Conservation (phyloP, 2,329 filamentous ascomycete genomes). For the Sphaerulina musiva region DNA sequence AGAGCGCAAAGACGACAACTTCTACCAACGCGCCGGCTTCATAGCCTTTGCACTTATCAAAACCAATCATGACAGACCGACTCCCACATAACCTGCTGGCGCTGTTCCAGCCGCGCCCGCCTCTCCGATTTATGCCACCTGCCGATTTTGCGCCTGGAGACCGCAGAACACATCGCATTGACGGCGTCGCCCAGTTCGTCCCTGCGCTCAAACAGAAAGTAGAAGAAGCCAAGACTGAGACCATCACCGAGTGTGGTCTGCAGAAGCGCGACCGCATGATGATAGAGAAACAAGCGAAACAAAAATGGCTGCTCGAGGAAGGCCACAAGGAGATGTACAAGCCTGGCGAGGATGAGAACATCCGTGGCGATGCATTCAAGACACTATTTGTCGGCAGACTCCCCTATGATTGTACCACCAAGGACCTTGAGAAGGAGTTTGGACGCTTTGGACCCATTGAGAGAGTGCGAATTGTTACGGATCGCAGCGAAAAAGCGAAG, state of each 20-base stretch:
- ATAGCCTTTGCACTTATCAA: slow-evolving; percentile 1
- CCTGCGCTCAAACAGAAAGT: slow-evolving; percentile 70
- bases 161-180: slow-evolving; percentile 65
- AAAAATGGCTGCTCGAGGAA: slow-evolving; percentile 59
- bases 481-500: slow-evolving; percentile 68
- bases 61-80: slow-evolving; percentile 78
- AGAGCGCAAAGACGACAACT: neutral
- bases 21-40: neutral
- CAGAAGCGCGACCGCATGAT: slow-evolving; percentile 78
- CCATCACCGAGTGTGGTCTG: slow-evolving; percentile 87
- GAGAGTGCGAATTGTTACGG: slow-evolving; percentile 65
- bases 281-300: slow-evolving; percentile 65
- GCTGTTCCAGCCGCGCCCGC: slow-evolving; percentile 90
- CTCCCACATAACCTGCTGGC: slow-evolving; percentile 86
- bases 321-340: slow-evolving; percentile 63
- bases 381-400: slow-evolving; percentile 88
- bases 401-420: slow-evolving; percentile 80
- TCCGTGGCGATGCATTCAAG: slow-evolving; percentile 88
- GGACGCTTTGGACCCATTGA: slow-evolving; percentile 90
- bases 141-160: slow-evolving; percentile 77
- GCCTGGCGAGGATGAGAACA: slow-evolving; percentile 75
- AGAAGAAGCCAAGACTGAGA: slow-evolving; percentile 41
- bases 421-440: slow-evolving; percentile 90
- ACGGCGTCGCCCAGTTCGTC: slow-evolving; percentile 68
- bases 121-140: slow-evolving; percentile 80